Evolutionary conservation across 169 alveolate genomes (phyloP), one percentile per base, ranked within the genome.

Genomic region (Pseudocohnilembus persalinus): DNA sequence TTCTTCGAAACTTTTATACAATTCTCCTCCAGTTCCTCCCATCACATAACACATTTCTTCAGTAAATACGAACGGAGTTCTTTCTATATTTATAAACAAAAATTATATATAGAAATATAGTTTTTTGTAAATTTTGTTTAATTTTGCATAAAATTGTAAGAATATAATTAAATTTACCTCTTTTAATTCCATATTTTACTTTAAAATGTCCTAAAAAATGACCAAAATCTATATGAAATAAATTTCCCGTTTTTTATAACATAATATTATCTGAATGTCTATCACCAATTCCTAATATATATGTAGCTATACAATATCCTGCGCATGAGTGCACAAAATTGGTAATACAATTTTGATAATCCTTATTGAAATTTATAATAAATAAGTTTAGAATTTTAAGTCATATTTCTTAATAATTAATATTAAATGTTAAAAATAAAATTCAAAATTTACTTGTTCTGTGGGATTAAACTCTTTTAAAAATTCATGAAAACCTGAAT

Each of bases 171-270:
- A n/a, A n/a, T n/a, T 77, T 49, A 77, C 83, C 83, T 87, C 97
- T 84, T 83, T 92, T 88, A 78, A 94, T 85, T 29, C 97, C 97
- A 75, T 92, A 88, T 87, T 93, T 93, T 68, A 82, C 87, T 91
- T 96, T 96, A 74, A 88, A 91, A 88, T 93, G 89, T 0, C 97
- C 98, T 28, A 94, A 82, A 84, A 96, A 94, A 89, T 96, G 98
- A 1, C 98, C 98, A 88, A 96, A 96, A 83, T 96, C 98, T 49
- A 96, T 96, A 85, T 96, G 98, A 89, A 96, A 96, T 72, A 96
- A 85, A 64, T 91, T 94, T 1, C 98, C 98, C 49, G 90, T 88
- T 80, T 90, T 90, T 72, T 90, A 88, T 28, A 95, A 32, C 97
- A 95, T 95, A 82, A 92, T 93, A 84, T 95, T 95, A 63, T 93